phyloP scores from a whole-genome alignment of 306 rosid genomes.

The Cucumis melo region DNA sequence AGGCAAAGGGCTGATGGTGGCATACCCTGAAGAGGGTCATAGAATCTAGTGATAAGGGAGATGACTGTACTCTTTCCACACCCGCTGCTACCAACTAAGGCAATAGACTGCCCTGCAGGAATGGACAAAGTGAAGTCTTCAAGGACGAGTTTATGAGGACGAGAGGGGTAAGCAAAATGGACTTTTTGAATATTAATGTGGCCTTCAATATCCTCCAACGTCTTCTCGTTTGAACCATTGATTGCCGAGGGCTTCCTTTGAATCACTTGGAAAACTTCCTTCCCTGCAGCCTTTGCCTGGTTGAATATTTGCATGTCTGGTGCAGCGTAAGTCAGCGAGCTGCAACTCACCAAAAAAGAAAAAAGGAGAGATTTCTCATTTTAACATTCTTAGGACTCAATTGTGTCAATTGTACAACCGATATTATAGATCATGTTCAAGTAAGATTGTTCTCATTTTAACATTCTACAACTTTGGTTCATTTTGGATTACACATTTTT shows the following conservation, averaged over 20 bases:
- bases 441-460: too few relatives aligned
- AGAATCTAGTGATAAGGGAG: constrained; percentile 63
- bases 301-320: constrained; percentile 84
- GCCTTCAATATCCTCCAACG: constrained; percentile 30
- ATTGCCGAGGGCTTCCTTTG: constrained; percentile 50
- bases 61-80: constrained; percentile 92
- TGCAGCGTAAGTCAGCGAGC: constrained; percentile 78
- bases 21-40: constrained; percentile 55
- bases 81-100: constrained; percentile 87
- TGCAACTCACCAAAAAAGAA: constrained; percentile 15
- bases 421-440: too few relatives aligned
- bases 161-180: constrained; percentile 60
- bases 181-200: constrained; percentile 38
- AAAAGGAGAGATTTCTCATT: neutral
- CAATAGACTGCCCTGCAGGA: constrained; percentile 62
- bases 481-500: neutral
- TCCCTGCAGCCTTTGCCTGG: constrained; percentile 83
- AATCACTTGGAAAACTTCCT: constrained; percentile 69
- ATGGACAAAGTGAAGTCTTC: constrained; percentile 57
- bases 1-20: neutral
- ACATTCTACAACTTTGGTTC: neutral
- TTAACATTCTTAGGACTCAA: too few relatives aligned
- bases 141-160: constrained; percentile 54
- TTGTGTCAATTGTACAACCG: too few relatives aligned
- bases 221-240: constrained; percentile 29